Conservation (phyloP, 2,329 filamentous ascomycete genomes). For the Didymella pinodella region DNA sequence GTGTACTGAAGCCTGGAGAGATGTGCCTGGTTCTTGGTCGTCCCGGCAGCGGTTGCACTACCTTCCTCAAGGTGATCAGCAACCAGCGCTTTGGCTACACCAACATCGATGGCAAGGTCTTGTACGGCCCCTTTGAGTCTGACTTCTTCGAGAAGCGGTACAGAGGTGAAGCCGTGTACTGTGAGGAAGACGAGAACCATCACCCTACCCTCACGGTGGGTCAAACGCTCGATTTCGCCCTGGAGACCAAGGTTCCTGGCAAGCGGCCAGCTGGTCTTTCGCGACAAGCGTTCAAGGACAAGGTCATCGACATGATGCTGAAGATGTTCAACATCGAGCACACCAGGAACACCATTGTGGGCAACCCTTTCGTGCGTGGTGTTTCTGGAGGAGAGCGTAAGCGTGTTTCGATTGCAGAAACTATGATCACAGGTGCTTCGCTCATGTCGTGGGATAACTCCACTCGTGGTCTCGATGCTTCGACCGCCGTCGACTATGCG, state of each 20-base stretch:
- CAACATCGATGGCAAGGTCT: constrained; percentile 73
- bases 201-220: constrained; percentile 85
- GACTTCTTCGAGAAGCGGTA: constrained; percentile 75
- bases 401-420: constrained; percentile 83
- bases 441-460: constrained; percentile 70
- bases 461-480: constrained; percentile 59
- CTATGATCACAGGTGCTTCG: constrained; percentile 76
- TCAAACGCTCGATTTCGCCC: constrained; percentile 84
- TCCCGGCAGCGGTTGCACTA: constrained; percentile 69
- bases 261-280: constrained; percentile 78
- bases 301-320: constrained; percentile 75
- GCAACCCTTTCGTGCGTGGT: constrained; percentile 78
- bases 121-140: constrained; percentile 77
- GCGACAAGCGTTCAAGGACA: constrained; percentile 77
- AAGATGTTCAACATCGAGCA: constrained; percentile 96
- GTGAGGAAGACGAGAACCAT: constrained; percentile 85
- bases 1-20: constrained; percentile 71
- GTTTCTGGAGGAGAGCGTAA: constrained; percentile 82
- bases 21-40: constrained; percentile 86
- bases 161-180: constrained; percentile 84
- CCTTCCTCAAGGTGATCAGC: constrained; percentile 62
- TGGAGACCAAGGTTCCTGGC: constrained; percentile 84
- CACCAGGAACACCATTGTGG: constrained; percentile 83
- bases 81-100: constrained; percentile 67
- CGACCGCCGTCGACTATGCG: constrained; percentile 59